phyloP scores from a whole-genome alignment of 305 asterid genomes.

The Solanum chacoense region DNA sequence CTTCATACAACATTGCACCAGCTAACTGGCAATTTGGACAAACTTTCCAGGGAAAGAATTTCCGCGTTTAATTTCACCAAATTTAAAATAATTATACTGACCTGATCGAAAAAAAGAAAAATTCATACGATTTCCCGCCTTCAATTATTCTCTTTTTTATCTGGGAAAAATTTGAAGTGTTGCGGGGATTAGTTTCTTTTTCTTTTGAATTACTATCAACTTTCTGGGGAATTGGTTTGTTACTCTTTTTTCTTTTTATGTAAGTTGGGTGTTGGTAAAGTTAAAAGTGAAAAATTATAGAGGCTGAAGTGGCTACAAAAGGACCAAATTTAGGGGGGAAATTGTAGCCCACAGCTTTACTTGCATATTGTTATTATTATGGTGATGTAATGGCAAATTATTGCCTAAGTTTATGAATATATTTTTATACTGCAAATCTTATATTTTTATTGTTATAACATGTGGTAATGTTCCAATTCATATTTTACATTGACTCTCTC shows the following conservation, averaged over 20 bases:
- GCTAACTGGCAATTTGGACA: conserved; percentile 18
- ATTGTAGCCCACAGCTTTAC: neutral
- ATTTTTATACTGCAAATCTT: neutral
- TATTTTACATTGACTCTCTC: neutral
- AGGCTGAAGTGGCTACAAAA: neutral
- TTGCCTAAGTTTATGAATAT: neutral
- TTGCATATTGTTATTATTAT: neutral
- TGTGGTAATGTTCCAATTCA: neutral
- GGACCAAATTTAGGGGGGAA: neutral
- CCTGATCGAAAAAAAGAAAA: neutral
- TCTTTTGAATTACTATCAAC: neutral
- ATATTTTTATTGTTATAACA: neutral
- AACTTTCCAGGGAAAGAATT: conserved; percentile 15
- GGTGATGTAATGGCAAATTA: neutral
- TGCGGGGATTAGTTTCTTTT: neutral
- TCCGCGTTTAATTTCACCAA: neutral
- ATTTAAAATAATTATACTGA: neutral
- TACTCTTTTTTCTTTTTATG: neutral
- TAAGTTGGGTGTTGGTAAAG: neutral
- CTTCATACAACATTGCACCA: conserved; percentile 14
- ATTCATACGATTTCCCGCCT: neutral
- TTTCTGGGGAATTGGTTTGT: neutral
- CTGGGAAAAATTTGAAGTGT: neutral
- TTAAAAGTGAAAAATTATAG: neutral
- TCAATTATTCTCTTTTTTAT: neutral